phyloP scores from a whole-genome alignment of 2,329 filamentous ascomycete species.

The Cordyceps fumosorosea region DNA sequence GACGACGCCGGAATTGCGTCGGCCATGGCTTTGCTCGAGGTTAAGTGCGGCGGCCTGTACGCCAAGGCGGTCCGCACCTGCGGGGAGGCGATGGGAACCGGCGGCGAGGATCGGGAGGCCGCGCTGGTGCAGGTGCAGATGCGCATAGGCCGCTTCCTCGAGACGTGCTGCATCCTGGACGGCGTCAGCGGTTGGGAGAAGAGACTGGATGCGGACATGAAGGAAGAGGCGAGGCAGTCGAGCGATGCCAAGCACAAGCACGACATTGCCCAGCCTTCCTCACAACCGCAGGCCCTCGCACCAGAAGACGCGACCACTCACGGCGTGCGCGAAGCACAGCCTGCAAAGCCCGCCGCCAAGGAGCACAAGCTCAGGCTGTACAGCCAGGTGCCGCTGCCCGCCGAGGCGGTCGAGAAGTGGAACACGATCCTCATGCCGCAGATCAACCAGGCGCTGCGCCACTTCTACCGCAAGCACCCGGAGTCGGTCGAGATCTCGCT shows the following conservation, averaged over 20 bases:
- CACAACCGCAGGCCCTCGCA: background rate
- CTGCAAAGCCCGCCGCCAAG: background rate
- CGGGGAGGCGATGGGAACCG: slow-evolving; percentile 62
- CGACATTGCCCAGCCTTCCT: too few species aligned
- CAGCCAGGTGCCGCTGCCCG: slow-evolving; percentile 50
- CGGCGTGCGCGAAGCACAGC: too few species aligned
- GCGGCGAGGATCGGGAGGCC: slow-evolving; percentile 42
- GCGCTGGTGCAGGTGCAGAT: slow-evolving; percentile 48
- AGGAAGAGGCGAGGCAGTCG: slow-evolving; percentile 17
- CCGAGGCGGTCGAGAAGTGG: slow-evolving; percentile 64
- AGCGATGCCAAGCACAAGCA: background rate
- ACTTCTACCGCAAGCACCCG: slow-evolving; percentile 64
- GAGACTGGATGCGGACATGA: slow-evolving; percentile 42
- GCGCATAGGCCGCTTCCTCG: slow-evolving; percentile 50
- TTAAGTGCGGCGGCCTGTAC: slow-evolving; percentile 67
- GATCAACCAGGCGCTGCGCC: slow-evolving; percentile 62
- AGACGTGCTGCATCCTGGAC: slow-evolving; percentile 55
- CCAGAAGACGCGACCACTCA: background rate
- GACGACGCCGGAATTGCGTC: slow-evolving; percentile 42
- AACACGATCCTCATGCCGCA: slow-evolving; percentile 64
- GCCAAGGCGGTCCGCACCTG: slow-evolving; percentile 69
- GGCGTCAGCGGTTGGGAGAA: slow-evolving; percentile 51
- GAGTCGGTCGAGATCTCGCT: slow-evolving; percentile 76
- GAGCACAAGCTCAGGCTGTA: slow-evolving; percentile 49
- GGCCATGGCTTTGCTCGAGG: slow-evolving; percentile 55